Evolutionary conservation across 2,329 filamentous ascomycete species (phyloP).

Genomic region (Aspergillus thermomutatus): DNA sequence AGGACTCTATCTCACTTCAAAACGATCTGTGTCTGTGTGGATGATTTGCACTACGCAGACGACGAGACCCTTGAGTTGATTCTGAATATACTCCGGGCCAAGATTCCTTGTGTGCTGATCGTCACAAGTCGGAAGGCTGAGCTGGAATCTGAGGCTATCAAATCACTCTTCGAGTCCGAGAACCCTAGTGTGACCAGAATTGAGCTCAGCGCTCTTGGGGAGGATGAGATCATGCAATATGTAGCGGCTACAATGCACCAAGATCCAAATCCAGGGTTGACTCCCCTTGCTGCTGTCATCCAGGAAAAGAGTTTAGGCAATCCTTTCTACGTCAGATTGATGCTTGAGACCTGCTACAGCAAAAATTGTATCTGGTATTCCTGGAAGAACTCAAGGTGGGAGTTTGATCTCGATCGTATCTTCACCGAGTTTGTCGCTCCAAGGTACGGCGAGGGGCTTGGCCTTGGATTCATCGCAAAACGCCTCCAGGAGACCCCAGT

Average conservation of each 20-base stretch:
- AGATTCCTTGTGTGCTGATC: conserved; percentile 77
- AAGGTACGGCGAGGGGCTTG: conserved; percentile 73
- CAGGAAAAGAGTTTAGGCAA: conserved; percentile 88
- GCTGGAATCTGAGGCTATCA: conserved; percentile 47
- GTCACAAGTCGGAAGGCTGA: conserved; percentile 72
- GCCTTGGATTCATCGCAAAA: conserved; percentile 76
- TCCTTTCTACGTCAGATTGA: conserved; percentile 86
- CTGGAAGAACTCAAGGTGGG: conserved; percentile 77
- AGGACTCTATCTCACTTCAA: conserved; percentile 78
- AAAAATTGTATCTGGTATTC: conserved; percentile 90
- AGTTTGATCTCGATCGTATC: conserved; percentile 78
- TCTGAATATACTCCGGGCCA: conserved; percentile 71
- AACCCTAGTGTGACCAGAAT: conserved; percentile 65
- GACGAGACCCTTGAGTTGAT: conserved; percentile 82
- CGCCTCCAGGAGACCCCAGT: conserved; percentile 72
- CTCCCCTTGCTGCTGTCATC: conserved; percentile 76
- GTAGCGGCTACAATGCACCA: conserved; percentile 78
- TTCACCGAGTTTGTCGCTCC: conserved; percentile 81
- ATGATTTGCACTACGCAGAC: conserved; percentile 89
- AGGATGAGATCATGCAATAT: conserved; percentile 77
- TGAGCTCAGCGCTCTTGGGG: conserved; percentile 67
- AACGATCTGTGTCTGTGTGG: conserved; percentile 82
- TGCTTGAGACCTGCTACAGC: conserved; percentile 80
- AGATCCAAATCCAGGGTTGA: conserved; percentile 63
- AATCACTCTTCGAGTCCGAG: conserved; percentile 41